These are phyloP conservation scores for Neurospora discreta DNA, from an alignment of 495 filamentous ascomycete species.

Conservation along the genomic window DNA sequence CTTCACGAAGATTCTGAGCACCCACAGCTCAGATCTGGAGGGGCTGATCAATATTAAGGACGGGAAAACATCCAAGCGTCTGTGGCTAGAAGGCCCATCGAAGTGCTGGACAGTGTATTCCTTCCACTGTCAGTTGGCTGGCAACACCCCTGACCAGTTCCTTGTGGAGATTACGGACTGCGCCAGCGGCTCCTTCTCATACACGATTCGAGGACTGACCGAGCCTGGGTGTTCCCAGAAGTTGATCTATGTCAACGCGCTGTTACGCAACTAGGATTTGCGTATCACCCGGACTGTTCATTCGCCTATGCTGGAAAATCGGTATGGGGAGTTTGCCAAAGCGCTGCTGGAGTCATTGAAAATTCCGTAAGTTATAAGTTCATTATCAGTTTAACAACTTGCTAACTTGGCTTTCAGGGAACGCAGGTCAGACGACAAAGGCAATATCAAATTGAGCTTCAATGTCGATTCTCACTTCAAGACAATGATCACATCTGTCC, in stretches of 20 bases:
- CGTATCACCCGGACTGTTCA: slow-evolving; percentile 14
- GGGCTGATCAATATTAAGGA: slow-evolving; percentile 21
- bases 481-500: slow-evolving; percentile 17
- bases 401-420: not conserved
- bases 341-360: slow-evolving; percentile 22
- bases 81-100: slow-evolving; percentile 8
- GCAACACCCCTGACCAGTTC: slow-evolving; percentile 14
- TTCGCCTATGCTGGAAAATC: slow-evolving; percentile 5
- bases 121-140: slow-evolving; percentile 30
- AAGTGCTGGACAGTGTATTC: slow-evolving; percentile 36
- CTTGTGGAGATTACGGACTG: slow-evolving; percentile 42
- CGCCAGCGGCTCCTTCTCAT: slow-evolving; percentile 17
- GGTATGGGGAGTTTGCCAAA: slow-evolving; percentile 19
- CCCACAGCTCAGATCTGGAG: slow-evolving; percentile 23
- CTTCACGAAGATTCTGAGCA: slow-evolving; percentile 34
- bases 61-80: slow-evolving; percentile 1
- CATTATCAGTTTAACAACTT: not conserved
- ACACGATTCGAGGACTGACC: slow-evolving; percentile 12
- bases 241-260: slow-evolving; percentile 29
- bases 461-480: slow-evolving; percentile 4
- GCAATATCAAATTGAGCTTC: slow-evolving; percentile 14
- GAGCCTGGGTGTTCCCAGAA: slow-evolving; percentile 3
- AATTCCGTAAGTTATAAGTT: slow-evolving; percentile 22
- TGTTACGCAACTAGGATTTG: slow-evolving; percentile 33
- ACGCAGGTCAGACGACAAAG: slow-evolving; percentile 1